Conservation (phyloP, 108 stramenopile genomes). For the Bacterosira constricta region DNA sequence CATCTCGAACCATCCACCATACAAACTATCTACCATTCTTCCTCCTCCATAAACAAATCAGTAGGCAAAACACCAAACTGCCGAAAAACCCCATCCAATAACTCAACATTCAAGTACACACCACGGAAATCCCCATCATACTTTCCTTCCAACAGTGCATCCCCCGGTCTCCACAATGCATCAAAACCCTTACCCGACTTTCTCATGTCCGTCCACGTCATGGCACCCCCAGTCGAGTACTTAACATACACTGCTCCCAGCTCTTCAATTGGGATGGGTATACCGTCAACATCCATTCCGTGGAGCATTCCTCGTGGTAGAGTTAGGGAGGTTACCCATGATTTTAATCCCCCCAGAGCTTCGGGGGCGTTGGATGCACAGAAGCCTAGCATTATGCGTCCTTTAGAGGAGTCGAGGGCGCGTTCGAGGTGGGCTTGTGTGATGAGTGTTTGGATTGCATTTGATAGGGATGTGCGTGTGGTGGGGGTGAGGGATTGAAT, state of each 20-base stretch:
- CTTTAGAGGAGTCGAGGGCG: constrained; percentile 54
- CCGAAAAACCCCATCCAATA: constrained; percentile 78
- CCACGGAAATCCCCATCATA: constrained; percentile 89
- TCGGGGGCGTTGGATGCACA: constrained; percentile 78
- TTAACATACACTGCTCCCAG: constrained; percentile 81
- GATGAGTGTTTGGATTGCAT: constrained; percentile 26
- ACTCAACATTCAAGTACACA: constrained; percentile 87
- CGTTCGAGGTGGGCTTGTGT: constrained; percentile 56
- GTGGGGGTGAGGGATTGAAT: constrained; percentile 21
- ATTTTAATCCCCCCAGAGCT: constrained; percentile 69
- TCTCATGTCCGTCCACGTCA: constrained; percentile 77
- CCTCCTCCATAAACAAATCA: constrained; percentile 55
- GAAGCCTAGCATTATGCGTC: constrained; percentile 81
- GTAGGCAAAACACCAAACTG: constrained; percentile 66
- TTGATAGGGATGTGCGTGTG: constrained; percentile 7
- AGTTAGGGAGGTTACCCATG: constrained; percentile 63
- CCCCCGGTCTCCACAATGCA: constrained; percentile 87
- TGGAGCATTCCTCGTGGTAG: constrained; percentile 84
- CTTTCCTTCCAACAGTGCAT: constrained; percentile 79
- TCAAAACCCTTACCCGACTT: constrained; percentile 76
- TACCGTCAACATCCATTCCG: constrained; percentile 86
- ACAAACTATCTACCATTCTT: constrained; percentile 32
- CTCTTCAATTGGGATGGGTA: constrained; percentile 64
- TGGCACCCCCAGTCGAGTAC: constrained; percentile 84
- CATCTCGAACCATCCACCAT: no score